Evolutionary conservation across 192 early-diverging fungal species (phyloP), one percentile per base, ranked within the genome.

Genomic region (Backusella sp.): DNA sequence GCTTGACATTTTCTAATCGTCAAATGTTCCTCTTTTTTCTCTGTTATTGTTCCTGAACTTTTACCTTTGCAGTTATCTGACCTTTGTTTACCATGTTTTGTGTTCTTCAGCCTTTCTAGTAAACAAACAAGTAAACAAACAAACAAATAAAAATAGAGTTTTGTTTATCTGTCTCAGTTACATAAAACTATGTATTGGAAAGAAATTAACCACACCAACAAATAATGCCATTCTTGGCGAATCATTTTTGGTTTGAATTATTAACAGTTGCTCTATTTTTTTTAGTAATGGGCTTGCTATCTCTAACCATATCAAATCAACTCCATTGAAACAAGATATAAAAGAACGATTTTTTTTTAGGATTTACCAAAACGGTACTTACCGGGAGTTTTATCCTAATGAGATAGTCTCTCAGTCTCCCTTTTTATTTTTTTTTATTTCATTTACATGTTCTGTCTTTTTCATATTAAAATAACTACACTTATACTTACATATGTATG

Each of bases 281-380:
- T 66, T 66, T 35, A n/a, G 21, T 62, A 28, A 28, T 62, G 12
- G 12, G 26, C 23, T 62, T 62, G 56, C 26, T 62, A 62, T 62
- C 56, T 62, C 9, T 26, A 19, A 12, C n/a, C 14, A 62, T 23
- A 9, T 62, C 6, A 53, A 53, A 9, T 28, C 30, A 28, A 17
- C 30, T 6, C 12, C 15, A 34, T 66, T 28, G 12, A 34, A 66
- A 66, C 59, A n/a, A 23, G 59, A 65, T n/a, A 0, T 12, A 68
- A 68, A n/a, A 36, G 19, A 35, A 19, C 19, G 66, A 68, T 68
- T 68, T 68, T 68, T 35, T 68, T 68, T 35, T 68, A 68, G 66
- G 15, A 68, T 36, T 68, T 71, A 44, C 70, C 70, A 49, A 71
- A 71, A 44, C 26, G 12, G 70, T 71, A 71, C 23, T 46, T 71